A percentile compares a stretch with the other conserved stretches of the same genome.
These are phyloP conservation scores for Crassisporium funariophilum DNA, from an alignment of 768 basidiomycete genomes.

Conservation along the genomic window DNA sequence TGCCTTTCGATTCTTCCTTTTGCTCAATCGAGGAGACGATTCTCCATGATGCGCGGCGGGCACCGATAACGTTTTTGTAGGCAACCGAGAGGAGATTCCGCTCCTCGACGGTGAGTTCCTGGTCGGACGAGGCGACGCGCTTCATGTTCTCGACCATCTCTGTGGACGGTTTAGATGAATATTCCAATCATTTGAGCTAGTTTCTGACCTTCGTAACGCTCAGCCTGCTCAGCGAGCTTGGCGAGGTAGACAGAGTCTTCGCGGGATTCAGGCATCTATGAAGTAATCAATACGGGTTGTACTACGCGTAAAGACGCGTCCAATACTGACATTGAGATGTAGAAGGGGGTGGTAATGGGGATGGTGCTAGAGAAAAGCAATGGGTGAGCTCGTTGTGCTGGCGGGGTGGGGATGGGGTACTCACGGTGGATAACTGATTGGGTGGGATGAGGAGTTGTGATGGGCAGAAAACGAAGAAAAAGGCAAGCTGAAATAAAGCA, in stretches of 20 bases:
- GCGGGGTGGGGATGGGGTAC: conserved; percentile 36
- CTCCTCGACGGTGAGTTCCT: conserved; percentile 98
- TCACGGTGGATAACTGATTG: conserved; percentile 43
- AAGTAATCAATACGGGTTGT: conserved; percentile 37
- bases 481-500: conserved; percentile 63
- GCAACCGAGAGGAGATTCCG: conserved; percentile 97
- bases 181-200: too few relatives aligned
- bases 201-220: conserved; percentile 95
- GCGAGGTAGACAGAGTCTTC: conserved; percentile 99
- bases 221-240: conserved; percentile 99
- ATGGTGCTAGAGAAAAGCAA: conserved; percentile 12
- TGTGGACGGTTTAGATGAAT: conserved; percentile 30
- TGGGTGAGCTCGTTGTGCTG: conserved; percentile 7
- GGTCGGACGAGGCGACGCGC: conserved; percentile 95
- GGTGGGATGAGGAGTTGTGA: conserved; percentile 45
- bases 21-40: conserved; percentile 99
- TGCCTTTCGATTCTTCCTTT: conserved; percentile 99
- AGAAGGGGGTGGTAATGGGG: conserved; percentile 30
- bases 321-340: conserved; percentile 47
- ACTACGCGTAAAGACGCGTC: conserved; percentile 36
- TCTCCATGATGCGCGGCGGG: conserved; percentile 96
- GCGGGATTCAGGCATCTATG: conserved; percentile 80
- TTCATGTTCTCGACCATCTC: conserved; percentile 99
- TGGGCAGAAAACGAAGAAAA: conserved; percentile 50
- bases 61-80: conserved; percentile 99